Conservation (phyloP, 371 early-diverging fungal genomes). For the Actinomortierella ambigua region DNA sequence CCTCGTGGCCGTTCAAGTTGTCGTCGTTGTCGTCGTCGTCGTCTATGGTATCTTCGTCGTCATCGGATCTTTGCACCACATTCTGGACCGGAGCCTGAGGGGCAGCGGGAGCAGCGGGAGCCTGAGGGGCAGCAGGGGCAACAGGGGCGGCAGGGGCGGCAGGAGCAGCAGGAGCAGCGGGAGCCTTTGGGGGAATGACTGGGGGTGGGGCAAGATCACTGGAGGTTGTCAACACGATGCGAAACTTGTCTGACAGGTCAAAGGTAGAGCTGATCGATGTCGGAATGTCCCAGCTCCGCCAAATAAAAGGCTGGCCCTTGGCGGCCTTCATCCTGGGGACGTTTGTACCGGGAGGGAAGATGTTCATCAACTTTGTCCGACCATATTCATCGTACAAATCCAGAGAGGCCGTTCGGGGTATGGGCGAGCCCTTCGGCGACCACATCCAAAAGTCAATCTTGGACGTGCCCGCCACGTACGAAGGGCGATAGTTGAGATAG, state of each 20-base stretch:
- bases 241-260: slow-evolving; percentile 37
- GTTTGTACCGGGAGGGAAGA: slow-evolving; percentile 28
- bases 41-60: not conserved
- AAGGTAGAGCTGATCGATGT: slow-evolving; percentile 17
- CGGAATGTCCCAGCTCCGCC: slow-evolving; percentile 32
- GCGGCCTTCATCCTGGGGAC: slow-evolving; percentile 5
- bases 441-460: slow-evolving; percentile 44
- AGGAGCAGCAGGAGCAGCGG: too few relatives aligned
- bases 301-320: slow-evolving; percentile 28
- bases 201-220: not conserved
- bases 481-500: slow-evolving; percentile 37
- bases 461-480: slow-evolving; percentile 20
- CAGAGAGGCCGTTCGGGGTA: slow-evolving; percentile 18
- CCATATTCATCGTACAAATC: slow-evolving; percentile 39
- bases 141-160: too few relatives aligned
- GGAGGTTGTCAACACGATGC: slow-evolving; percentile 25
- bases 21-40: not conserved
- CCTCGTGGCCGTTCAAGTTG: not conserved
- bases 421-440: slow-evolving; percentile 15
- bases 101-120: too few relatives aligned
- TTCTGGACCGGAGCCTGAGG: too few relatives aligned
- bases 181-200: too few relatives aligned
- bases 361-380: slow-evolving; percentile 7
- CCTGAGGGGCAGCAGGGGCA: too few relatives aligned
- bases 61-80: too few relatives aligned